These are phyloP conservation scores for Knoxia roxburghii DNA, from an alignment of 257 asterid species.

Conservation along the genomic window DNA sequence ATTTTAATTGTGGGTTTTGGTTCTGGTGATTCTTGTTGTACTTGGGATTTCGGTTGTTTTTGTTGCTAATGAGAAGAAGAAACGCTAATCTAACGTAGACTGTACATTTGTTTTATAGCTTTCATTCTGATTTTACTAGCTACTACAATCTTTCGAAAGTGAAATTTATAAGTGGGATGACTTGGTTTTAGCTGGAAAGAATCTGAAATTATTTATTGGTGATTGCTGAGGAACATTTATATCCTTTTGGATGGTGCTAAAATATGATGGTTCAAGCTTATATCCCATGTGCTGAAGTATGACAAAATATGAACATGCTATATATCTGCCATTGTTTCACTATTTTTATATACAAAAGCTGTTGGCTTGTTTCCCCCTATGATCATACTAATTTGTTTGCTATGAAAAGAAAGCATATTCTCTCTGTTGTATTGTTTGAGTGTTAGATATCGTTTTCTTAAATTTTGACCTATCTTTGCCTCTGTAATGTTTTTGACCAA, in stretches of 20 bases:
- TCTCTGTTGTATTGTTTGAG: neutral
- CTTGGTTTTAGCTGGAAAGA: conserved; percentile 6
- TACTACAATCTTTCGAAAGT: neutral
- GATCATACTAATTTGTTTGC: neutral
- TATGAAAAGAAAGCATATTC: neutral
- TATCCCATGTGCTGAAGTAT: neutral
- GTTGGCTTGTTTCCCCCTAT: neutral
- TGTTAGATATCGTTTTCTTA: neutral
- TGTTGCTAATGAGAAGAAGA: neutral
- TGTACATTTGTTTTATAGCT: neutral
- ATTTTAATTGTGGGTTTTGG: neutral
- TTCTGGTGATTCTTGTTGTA: neutral
- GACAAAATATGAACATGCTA: neutral
- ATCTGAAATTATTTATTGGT: neutral
- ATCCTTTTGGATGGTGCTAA: neutral
- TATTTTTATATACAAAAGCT: neutral
- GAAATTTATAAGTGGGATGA: neutral
- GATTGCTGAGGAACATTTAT: neutral
- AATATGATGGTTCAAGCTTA: neutral
- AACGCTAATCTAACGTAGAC: neutral
- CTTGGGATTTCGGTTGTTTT: neutral
- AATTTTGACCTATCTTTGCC: neutral
- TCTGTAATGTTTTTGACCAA: neutral
- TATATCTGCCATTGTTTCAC: neutral
- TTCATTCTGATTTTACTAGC: neutral